Base-by-base conservation (phyloP, 305 asterid species). In the Fraxinus floribunda region DNA sequence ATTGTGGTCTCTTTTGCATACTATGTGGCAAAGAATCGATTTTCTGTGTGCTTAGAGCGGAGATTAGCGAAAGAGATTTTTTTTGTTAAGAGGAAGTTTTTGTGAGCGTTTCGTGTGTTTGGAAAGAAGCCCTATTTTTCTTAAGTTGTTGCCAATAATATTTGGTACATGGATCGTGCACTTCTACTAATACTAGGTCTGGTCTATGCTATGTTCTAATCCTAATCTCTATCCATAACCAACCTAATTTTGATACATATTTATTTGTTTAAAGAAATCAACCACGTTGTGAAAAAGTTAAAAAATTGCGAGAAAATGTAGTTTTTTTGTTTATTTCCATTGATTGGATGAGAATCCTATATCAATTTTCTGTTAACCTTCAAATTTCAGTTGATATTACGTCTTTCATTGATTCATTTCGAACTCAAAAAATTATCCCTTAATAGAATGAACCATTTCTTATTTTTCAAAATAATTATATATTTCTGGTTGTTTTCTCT, bases 31-130 rank as follows among this genome's bases (percentile, higher is more conserved):
- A 78, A 29, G 83, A 72, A 75, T 81, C 78, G 79, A 83, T 80
- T 82, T 75, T 46, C 39, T 83, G 44, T 77, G 85, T 78, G 87
- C 11, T 44, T 38, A 76, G 49, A 41, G 62, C 60, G 78, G 80
- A 82, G 86, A 82, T 64, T 81, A 84, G 83, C 86, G 71, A 85
- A 77, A 57, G 81, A 86, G 83, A 86, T 76, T 79, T 83, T 86
- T 84, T 82, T 85, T 86, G 78, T 78, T 82, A 84, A 83, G 89
- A 87, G 86, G 83, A 78, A 85, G 86, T 38, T 87, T 86, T 88
- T 88, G 87, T 82, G 57, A 76, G 86, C 20, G 18, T 76, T 46
- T 49, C 60, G 29, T 55, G 77, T 81, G 46, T 76, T 85, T 74
- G 82, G 34, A 82, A 60, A 80, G 79, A 15, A 80, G 85, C 85